A percentile compares a stretch with the other conserved stretches of the same genome.
Conservation (phyloP, 345 rosid species). For the Citrus glauca region DNA sequence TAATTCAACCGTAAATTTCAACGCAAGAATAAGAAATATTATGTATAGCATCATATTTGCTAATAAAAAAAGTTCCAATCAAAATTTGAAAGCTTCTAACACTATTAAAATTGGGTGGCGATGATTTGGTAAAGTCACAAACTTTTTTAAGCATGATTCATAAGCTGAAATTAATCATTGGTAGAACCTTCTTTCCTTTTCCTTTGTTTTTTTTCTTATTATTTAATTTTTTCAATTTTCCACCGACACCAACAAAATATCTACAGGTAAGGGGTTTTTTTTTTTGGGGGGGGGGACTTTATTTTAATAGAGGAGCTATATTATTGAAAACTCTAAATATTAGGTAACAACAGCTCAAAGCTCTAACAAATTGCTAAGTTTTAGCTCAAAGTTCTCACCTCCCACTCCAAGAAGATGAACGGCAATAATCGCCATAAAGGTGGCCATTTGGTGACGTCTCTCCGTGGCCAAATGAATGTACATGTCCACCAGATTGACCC, state of each 20-base stretch:
- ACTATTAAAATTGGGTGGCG: not conserved
- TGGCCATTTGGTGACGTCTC: conserved; percentile 7
- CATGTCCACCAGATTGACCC: not conserved
- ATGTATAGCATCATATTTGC: not conserved
- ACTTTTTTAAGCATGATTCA: not conserved
- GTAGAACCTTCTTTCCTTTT: not conserved
- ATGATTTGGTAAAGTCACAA: not conserved
- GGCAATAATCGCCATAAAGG: not conserved
- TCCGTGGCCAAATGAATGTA: not conserved
- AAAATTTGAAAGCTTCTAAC: not conserved
- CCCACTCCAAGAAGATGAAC: conserved; percentile 25
- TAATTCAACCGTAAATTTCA: not conserved
- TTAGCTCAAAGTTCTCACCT: conserved; percentile 21
- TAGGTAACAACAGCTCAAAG: conserved; percentile 5
- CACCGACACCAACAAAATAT: not conserved
- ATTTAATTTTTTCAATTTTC: too few relatives aligned
- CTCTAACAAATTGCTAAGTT: not conserved
- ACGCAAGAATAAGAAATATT: not conserved
- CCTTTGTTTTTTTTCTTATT: not conserved
- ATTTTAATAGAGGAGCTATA: not conserved
- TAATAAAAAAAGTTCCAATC: not conserved
- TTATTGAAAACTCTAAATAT: not conserved
- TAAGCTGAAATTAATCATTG: not conserved
- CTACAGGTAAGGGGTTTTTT: too few relatives aligned
- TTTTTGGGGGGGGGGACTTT: too few relatives aligned